These are phyloP conservation scores for Colletotrichum sp. DNA, from an alignment of 2,329 filamentous ascomycete genomes.

Conservation along the genomic window DNA sequence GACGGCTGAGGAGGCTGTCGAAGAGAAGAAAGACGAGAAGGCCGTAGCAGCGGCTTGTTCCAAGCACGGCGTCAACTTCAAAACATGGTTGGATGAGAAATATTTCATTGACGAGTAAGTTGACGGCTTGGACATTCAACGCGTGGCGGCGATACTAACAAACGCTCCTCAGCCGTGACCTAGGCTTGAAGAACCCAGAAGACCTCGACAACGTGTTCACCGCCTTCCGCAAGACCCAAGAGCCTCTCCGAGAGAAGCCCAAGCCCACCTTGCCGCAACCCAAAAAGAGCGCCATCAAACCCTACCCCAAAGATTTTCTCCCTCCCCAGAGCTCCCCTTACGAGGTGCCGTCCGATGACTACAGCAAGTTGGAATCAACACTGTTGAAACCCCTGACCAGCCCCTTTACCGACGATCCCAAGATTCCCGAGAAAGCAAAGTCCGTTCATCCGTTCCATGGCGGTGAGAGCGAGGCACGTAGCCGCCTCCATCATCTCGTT, in stretches of 20 bases:
- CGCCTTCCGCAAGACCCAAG: constrained; percentile 73
- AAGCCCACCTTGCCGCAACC: constrained; percentile 62
- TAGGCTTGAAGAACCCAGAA: constrained; percentile 59
- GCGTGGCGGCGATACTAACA: constrained; percentile 23
- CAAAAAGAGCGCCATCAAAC: constrained; percentile 55
- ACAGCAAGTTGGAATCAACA: constrained; percentile 56
- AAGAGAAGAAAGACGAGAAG: constrained; percentile 71
- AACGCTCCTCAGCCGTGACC: constrained; percentile 61
- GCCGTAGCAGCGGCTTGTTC: constrained; percentile 58
- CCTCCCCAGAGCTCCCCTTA: constrained; percentile 69
- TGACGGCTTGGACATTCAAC: not conserved
- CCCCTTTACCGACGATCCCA: constrained; percentile 56
- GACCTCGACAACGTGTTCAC: constrained; percentile 80
- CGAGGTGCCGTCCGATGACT: constrained; percentile 56
- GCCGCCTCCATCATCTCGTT: constrained; percentile 66
- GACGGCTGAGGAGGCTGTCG: constrained; percentile 71
- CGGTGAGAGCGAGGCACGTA: constrained; percentile 65
- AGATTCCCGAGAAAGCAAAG: constrained; percentile 54
- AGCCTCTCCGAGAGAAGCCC: constrained; percentile 71
- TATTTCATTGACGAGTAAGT: constrained; percentile 81
- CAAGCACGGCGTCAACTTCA: constrained; percentile 61
- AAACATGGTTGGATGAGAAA: constrained; percentile 76
- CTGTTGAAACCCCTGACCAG: constrained; percentile 63
- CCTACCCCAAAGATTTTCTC: constrained; percentile 56
- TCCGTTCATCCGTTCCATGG: constrained; percentile 72